Evolutionary conservation across 257 asterid species (phyloP).

Genomic region (Plantago elongata): DNA sequence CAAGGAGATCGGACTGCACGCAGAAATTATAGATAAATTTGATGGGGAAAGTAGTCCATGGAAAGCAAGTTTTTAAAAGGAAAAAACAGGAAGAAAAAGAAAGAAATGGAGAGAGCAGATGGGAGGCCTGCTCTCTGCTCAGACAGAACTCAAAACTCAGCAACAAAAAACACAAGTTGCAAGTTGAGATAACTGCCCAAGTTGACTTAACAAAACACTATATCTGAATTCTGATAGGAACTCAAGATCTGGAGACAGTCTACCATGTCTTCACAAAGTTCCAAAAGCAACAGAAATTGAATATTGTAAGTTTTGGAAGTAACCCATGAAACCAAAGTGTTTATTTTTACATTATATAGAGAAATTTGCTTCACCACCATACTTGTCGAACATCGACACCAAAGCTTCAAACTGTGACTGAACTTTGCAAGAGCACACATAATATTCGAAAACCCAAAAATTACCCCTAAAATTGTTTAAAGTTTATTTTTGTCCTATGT

Average conservation of each 20-base stretch:
- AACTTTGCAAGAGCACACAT: no score
- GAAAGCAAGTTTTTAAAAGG: conserved; percentile 2
- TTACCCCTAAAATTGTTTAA: no score
- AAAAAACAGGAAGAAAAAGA: conserved; percentile 7
- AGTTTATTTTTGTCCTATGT: no score
- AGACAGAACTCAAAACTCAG: neutral
- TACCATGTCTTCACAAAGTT: neutral
- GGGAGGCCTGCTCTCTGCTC: no score
- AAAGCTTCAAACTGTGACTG: no score
- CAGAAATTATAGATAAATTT: conserved; percentile 5
- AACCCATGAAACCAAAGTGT: neutral
- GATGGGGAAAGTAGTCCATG: conserved; percentile 13
- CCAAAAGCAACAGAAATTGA: neutral
- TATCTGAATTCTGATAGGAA: neutral
- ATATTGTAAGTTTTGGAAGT: neutral
- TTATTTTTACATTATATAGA: neutral
- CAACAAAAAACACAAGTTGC: neutral
- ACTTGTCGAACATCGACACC: no score
- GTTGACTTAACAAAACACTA: no score
- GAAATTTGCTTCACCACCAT: neutral
- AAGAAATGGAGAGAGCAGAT: no score
- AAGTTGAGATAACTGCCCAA: no score
- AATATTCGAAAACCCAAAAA: no score
- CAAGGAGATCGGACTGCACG: conserved; percentile 88
- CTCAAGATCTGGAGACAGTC: neutral